phyloP scores from a whole-genome alignment of 2,329 filamentous ascomycete genomes.

The Trichoderma atrobrunneum region DNA sequence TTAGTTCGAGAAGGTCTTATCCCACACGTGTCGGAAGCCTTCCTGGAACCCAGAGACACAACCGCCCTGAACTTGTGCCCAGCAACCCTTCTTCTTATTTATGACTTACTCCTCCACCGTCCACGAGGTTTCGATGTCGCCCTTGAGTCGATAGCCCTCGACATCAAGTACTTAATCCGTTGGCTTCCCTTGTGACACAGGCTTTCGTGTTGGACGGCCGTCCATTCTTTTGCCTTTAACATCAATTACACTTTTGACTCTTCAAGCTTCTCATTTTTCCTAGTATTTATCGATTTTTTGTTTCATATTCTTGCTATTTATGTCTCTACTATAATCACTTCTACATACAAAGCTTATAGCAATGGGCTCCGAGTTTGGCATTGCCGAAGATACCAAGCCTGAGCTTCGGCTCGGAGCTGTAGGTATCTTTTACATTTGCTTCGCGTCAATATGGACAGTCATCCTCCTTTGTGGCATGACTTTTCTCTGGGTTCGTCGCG shows the following conservation, averaged over 20 bases:
- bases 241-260: not conserved
- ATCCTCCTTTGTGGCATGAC: conserved; percentile 39
- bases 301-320: not conserved
- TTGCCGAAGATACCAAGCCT: conserved; percentile 32
- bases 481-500: conserved; percentile 40
- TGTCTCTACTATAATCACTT: not conserved
- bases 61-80: not conserved
- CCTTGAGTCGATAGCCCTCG: conserved; percentile 9
- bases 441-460: conserved; percentile 39
- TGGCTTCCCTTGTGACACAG: conserved; percentile 6
- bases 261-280: not conserved
- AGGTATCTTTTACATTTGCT: conserved; percentile 42
- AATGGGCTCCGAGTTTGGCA: conserved; percentile 35
- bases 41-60: conserved; percentile 3
- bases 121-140: conserved; percentile 14
- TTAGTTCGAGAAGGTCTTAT: conserved; percentile 6
- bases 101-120: conserved; percentile 16
- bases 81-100: conserved; percentile 4
- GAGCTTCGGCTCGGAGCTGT: conserved; percentile 36
- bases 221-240: conserved; percentile 10
- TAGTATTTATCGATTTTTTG: not conserved
- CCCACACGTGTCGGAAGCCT: conserved; percentile 14
- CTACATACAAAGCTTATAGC: conserved; percentile 6
- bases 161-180: conserved; percentile 1
- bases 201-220: conserved; percentile 5